phyloP scores from a whole-genome alignment of 768 basidiomycete genomes.

The Amanita polypyramis region DNA sequence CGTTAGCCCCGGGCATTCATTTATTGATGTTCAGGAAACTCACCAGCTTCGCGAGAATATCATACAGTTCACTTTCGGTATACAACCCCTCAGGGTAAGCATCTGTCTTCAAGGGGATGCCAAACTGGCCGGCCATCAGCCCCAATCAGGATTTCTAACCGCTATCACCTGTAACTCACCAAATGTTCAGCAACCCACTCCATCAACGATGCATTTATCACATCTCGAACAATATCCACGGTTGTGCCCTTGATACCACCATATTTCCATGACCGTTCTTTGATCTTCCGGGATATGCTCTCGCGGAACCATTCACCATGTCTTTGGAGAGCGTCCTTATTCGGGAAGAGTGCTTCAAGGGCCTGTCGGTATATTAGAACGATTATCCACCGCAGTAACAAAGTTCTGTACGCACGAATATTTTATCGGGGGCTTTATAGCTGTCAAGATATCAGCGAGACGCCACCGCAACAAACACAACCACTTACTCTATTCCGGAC shows the following conservation, averaged over 20 bases:
- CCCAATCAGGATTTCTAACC: neutral
- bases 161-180: neutral
- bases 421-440: constrained; percentile 10
- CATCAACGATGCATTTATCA: constrained; percentile 31
- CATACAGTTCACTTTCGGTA: constrained; percentile 37
- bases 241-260: constrained; percentile 23
- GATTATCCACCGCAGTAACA: constrained; percentile 1
- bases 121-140: constrained; percentile 19
- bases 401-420: constrained; percentile 22
- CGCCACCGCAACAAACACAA: neutral
- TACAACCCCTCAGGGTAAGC: constrained; percentile 30
- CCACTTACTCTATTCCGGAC: constrained; percentile 19
- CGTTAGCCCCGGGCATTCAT: neutral
- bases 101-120: constrained; percentile 36
- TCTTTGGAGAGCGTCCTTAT: constrained; percentile 17
- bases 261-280: constrained; percentile 24
- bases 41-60: constrained; percentile 28
- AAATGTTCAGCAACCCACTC: constrained; percentile 14
- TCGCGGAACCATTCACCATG: constrained; percentile 21
- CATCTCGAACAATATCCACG: constrained; percentile 38
- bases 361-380: constrained; percentile 7
- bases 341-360: constrained; percentile 26
- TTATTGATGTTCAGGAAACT: constrained; percentile 2
- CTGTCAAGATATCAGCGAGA: neutral
- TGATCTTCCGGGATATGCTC: constrained; percentile 18